Evolutionary conservation across 2,329 filamentous ascomycete species (phyloP), one percentile per base, ranked within the genome.

Genomic region (Neonectria neomacrospora): DNA sequence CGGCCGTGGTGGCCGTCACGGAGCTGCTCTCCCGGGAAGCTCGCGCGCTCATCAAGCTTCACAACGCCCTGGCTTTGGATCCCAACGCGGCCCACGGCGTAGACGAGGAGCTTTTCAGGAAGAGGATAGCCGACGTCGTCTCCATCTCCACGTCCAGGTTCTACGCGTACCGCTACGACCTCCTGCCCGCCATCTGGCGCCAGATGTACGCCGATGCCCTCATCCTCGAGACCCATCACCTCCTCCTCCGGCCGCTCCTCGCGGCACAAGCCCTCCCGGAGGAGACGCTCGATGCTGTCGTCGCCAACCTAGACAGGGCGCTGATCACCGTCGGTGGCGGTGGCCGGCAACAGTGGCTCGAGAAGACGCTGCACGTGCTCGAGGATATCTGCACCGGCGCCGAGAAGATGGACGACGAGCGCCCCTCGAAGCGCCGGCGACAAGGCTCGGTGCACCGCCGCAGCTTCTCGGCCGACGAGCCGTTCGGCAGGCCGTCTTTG

Each of bases 321-420:
- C 78, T 96, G 47, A 92, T 97, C 48, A 85, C 94, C 57, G 87
- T 92, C 0, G 92, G 91, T 1, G 90, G 86, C 0, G 86, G 87
- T 1, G 82, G 85, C 0, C 67, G 75, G 30, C 61, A 74, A 1
- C 81, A 12, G 3, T 87, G 84, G 76, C 82, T 90, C 48, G 83
- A 90, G 60, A 73, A 78, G 44, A 82, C 84, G 0, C 71, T 91
- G 23, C 74, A 77, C 3, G 52, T 81, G 26, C 78, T 87, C 11
- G 76, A 79, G 52, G 61, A 64, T 9, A 67, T 73, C 5, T 77
- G 70, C 70, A 14, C 52, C 16, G 56, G 54, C 8, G 44, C 50
- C 9, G 52, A 66, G 12, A 42, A 65, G n/a, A 44, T 54, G 6
- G 58, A 45, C 5, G 58, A 60, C 8, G 51, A 68, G 23, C 63